phyloP scores from a whole-genome alignment of 2,329 filamentous ascomycete species.

The Apiospora malaysiana region DNA sequence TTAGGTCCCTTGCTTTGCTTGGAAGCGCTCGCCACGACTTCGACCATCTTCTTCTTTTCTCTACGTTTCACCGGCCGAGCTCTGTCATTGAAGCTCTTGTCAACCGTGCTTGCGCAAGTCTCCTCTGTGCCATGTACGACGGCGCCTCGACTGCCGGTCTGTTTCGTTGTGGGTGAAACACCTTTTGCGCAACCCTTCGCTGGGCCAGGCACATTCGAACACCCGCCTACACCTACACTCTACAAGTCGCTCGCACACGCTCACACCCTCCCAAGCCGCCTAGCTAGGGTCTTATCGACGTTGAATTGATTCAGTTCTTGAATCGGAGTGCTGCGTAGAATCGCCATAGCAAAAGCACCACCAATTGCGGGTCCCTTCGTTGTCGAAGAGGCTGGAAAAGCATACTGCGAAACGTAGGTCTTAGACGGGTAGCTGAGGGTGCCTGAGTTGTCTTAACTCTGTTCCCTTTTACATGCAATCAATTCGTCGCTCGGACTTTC shows the following conservation, averaged over 20 bases:
- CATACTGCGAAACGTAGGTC: conserved; percentile 9
- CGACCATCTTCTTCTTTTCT: conserved; percentile 10
- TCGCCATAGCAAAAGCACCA: background rate
- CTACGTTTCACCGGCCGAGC: conserved; percentile 2
- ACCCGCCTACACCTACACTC: background rate
- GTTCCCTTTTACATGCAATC: background rate
- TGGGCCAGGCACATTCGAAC: conserved; percentile 4
- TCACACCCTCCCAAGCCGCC: background rate
- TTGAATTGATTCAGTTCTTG: conserved; percentile 11
- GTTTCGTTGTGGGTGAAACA: conserved; percentile 11
- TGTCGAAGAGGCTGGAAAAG: conserved; percentile 1
- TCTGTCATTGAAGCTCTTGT: conserved; percentile 7
- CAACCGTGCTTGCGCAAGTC: conserved; percentile 12
- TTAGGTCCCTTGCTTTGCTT: background rate
- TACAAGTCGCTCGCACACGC: background rate
- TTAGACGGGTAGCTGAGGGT: conserved; percentile 12
- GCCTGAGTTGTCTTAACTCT: conserved; percentile 11
- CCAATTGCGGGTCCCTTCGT: background rate
- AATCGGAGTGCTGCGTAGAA: conserved; percentile 2
- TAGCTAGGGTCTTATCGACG: background rate
- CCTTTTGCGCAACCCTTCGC: conserved; percentile 11
- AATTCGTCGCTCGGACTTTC: background rate
- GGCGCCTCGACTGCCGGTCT: conserved; percentile 4
- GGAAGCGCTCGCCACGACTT: background rate
- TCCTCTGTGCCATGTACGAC: conserved; percentile 7